A percentile compares a stretch with the other conserved stretches of the same genome.
Conservation (phyloP, 768 basidiomycete genomes). For the Termitomyces sp. region DNA sequence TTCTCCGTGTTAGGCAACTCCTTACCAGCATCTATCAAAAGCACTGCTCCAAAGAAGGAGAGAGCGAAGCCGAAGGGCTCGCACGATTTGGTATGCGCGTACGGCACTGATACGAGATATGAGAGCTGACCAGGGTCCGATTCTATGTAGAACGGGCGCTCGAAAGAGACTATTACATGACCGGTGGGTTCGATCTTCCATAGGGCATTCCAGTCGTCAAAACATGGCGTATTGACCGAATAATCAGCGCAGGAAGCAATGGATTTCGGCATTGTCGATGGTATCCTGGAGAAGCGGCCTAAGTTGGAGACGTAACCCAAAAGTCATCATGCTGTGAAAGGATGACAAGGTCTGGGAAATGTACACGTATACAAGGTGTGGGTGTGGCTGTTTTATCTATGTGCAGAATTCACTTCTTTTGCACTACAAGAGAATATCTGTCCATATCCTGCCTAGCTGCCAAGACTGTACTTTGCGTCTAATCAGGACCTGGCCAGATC, state of each 20-base stretch:
- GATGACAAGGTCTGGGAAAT: neutral
- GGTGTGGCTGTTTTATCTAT: slow-evolving; percentile 1
- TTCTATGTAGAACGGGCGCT: slow-evolving; percentile 69
- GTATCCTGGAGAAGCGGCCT: slow-evolving; percentile 80
- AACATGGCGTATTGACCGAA: slow-evolving; percentile 14
- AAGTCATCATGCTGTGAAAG: neutral
- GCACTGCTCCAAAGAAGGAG: slow-evolving; percentile 73
- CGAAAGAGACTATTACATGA: slow-evolving; percentile 97
- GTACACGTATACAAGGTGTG: neutral
- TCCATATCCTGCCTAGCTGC: neutral
- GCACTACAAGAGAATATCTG: slow-evolving; percentile 1
- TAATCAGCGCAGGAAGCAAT: slow-evolving; percentile 78
- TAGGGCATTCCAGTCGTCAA: slow-evolving; percentile 15
- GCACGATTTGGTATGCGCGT: slow-evolving; percentile 71
- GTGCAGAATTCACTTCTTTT: neutral
- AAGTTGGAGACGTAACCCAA: slow-evolving; percentile 38
- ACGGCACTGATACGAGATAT: slow-evolving; percentile 11
- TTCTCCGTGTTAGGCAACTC: slow-evolving; percentile 80
- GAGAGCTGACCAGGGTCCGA: slow-evolving; percentile 12
- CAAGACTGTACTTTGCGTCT: neutral
- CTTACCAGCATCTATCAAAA: slow-evolving; percentile 87
- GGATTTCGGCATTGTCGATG: slow-evolving; percentile 91
- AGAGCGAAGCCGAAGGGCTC: slow-evolving; percentile 61
- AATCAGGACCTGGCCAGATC: neutral
- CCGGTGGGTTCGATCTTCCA: slow-evolving; percentile 45